Base-by-base conservation (phyloP, 1,284 basidiomycete genomes). In the Athelia sp. region DNA sequence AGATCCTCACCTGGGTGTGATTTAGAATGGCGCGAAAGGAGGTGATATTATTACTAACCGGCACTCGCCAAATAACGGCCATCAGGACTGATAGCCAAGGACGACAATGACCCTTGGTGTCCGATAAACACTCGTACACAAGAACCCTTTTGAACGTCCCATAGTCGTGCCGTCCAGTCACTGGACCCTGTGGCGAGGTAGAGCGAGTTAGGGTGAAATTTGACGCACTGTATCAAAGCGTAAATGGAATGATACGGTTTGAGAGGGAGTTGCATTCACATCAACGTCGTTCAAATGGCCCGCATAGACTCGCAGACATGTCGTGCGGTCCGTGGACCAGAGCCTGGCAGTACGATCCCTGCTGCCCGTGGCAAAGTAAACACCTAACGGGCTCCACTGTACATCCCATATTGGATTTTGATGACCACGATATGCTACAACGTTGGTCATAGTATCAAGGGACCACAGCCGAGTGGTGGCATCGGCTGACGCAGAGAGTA, bases 391-490 rank as follows among this genome's bases (percentile, higher is more conserved):
- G 56, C 91, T 94, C 97, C 97, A 99, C 64, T 98, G 87, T 9
- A 97, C 93, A 59, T 98, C 95, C 97, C 97, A 99, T 1, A 99
- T 87, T 0, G 97, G 95, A 65, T 97, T 95, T 63, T 96, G 88
- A 62, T 99, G 97, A 0, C 97, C 97, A 18, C 94, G 81, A 66
- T 96, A 99, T 6, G 89, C 93, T 3, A 95, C 94, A 8, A 99
- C 73, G 57, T 97, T 97, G 19, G 89, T 82, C 76, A 93, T 87
- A 1, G 96, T 98, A 59, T 99, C 94, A 65, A 98, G 74, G 11
- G 93, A 96, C 97, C 97, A 99, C 17, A 99, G 69, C 14, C 97
- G 84, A 23, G 88, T 75, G 0, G 95, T 97, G 1, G 90, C 82
- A 65, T 99, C 97, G 46, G 94, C 93, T n/a, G 93, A 97, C 2